Evolutionary conservation across 305 asterid genomes (phyloP).

Genomic region (Striga hermonthica): DNA sequence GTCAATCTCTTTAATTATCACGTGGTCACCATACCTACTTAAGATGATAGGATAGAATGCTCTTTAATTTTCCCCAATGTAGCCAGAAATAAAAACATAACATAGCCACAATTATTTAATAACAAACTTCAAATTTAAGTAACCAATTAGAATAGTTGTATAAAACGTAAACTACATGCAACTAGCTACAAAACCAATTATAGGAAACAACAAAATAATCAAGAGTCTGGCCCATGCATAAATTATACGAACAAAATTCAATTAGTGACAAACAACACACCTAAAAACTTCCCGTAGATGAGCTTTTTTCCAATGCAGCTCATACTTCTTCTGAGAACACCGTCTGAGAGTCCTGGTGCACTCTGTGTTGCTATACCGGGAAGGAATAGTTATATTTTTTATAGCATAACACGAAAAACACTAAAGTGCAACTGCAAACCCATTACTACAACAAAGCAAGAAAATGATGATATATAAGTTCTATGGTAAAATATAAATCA

Average conservation of each 20-base stretch:
- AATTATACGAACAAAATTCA: slow-evolving; percentile 4
- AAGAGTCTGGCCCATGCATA: slow-evolving; percentile 17
- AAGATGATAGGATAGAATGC: slow-evolving; percentile 63
- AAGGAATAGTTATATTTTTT: slow-evolving; percentile 15
- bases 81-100: slow-evolving; percentile 51
- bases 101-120: slow-evolving; percentile 18
- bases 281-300: slow-evolving; percentile 77
- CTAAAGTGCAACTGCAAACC: neutral
- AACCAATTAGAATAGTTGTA: neutral
- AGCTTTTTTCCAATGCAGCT: slow-evolving; percentile 53
- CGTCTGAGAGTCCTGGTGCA: slow-evolving; percentile 35
- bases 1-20: too few relatives aligned
- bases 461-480: slow-evolving; percentile 1
- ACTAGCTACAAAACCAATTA: slow-evolving; percentile 11
- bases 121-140: too few relatives aligned
- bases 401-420: slow-evolving; percentile 4
- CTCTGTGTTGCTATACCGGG: slow-evolving; percentile 35
- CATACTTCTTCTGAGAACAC: slow-evolving; percentile 48
- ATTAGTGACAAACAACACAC: slow-evolving; percentile 36
- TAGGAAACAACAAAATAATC: neutral
- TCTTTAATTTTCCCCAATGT: slow-evolving; percentile 73
- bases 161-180: neutral
- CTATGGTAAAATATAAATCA: slow-evolving; percentile 13
- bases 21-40: slow-evolving; percentile 77
- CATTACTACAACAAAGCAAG: slow-evolving; percentile 12